Evolutionary conservation across 1,139 yeast genomes (phyloP).

Genomic region (Suhomyces bolitotheri): DNA sequence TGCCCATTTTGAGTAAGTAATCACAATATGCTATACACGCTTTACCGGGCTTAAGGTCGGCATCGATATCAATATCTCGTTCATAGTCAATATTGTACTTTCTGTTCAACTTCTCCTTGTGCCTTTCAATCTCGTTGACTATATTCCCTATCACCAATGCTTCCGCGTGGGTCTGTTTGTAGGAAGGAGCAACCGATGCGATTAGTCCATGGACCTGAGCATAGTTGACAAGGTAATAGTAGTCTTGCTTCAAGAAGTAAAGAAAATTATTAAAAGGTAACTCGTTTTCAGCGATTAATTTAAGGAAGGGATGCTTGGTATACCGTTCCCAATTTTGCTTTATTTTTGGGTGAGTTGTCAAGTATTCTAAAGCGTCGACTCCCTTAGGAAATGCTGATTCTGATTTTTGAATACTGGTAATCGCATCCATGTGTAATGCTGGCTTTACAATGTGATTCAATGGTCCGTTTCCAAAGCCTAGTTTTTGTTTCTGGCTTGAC

Average conservation of each 20-base stretch:
- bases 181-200: slow-evolving; percentile 60
- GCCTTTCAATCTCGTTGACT: slow-evolving; percentile 57
- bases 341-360: slow-evolving; percentile 58
- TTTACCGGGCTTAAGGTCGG: slow-evolving; percentile 48
- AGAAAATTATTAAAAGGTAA: slow-evolving; percentile 54
- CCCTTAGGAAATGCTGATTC: slow-evolving; percentile 1
- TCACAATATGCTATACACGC: slow-evolving; percentile 63
- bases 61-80: slow-evolving; percentile 41
- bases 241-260: slow-evolving; percentile 70
- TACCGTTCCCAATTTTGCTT: slow-evolving; percentile 58
- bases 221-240: slow-evolving; percentile 65
- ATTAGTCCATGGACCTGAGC: slow-evolving; percentile 69
- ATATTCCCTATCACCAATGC: slow-evolving; percentile 54
- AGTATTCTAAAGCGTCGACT: slow-evolving; percentile 37
- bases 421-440: slow-evolving; percentile 14
- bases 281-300: slow-evolving; percentile 50
- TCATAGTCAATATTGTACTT: slow-evolving; percentile 48
- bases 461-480: slow-evolving; percentile 74
- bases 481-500: slow-evolving; percentile 25
- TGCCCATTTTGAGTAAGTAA: slow-evolving; percentile 56
- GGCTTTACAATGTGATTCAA: slow-evolving; percentile 53
- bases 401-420: slow-evolving; percentile 5
- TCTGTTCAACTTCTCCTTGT: slow-evolving; percentile 49
- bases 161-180: slow-evolving; percentile 53
- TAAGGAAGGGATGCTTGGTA: slow-evolving; percentile 62